Conservation (phyloP, 176 grass and related monocot species). For the Musa schizocarpa region DNA sequence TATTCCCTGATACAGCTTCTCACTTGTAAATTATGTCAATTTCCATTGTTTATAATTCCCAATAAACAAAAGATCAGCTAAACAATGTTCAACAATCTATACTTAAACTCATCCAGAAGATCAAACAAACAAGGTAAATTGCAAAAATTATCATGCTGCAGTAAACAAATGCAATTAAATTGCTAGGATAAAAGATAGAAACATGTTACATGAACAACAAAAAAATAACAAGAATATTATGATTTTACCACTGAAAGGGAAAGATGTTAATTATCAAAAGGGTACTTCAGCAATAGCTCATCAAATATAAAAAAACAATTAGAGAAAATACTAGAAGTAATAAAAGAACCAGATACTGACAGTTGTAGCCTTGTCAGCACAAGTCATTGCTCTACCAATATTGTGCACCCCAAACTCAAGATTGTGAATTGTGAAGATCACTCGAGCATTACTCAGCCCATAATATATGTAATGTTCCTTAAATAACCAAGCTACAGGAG, state of each 20-base stretch:
- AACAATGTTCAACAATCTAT: no score
- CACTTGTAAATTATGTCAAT: not conserved
- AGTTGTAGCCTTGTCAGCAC: constrained; percentile 87
- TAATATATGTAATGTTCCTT: constrained; percentile 70
- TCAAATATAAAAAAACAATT: no score
- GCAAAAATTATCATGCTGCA: no score
- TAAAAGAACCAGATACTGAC: constrained; percentile 33
- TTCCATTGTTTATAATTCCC: not conserved
- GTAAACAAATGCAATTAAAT: no score
- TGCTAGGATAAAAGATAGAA: no score
- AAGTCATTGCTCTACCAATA: constrained; percentile 68
- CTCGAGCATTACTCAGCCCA: constrained; percentile 55
- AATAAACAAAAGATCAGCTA: no score
- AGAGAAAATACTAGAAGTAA: not conserved
- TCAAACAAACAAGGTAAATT: no score
- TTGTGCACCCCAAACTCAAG: constrained; percentile 87
- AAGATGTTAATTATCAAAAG: not conserved
- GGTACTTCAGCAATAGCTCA: no score
- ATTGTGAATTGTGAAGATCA: constrained; percentile 96
- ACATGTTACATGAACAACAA: not conserved
- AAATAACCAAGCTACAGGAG: constrained; percentile 84
- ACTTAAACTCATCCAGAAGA: no score
- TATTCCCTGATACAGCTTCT: not conserved
- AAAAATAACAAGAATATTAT: not conserved
- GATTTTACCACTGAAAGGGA: not conserved